phyloP scores from a whole-genome alignment of 202 grass and related monocot species.

The Cymbopogon flexuosus region DNA sequence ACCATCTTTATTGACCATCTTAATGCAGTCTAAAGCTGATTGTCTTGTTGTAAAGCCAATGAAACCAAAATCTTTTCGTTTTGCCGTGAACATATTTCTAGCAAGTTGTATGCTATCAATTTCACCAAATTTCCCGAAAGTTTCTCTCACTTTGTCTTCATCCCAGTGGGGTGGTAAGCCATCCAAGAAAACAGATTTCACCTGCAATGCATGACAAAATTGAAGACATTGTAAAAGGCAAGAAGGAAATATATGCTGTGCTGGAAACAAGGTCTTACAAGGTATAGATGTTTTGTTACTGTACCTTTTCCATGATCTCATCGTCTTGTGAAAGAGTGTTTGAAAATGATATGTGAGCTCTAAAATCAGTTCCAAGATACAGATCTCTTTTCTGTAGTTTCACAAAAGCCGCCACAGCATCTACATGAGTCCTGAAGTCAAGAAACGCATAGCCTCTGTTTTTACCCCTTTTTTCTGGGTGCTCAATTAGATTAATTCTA shows the following conservation, averaged over 20 bases:
- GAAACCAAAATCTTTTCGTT: slow-evolving; percentile 65
- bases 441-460: slow-evolving; percentile 70
- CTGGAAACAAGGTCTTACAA: slow-evolving; percentile 7
- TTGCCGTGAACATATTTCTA: slow-evolving; percentile 57
- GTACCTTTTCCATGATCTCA: slow-evolving; percentile 67
- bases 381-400: slow-evolving; percentile 53
- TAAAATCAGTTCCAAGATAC: slow-evolving; percentile 57
- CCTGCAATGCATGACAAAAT: slow-evolving; percentile 33
- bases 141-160: slow-evolving; percentile 52
- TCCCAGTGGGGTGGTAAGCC: slow-evolving; percentile 61
- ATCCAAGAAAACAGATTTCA: slow-evolving; percentile 69
- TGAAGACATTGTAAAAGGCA: neutral
- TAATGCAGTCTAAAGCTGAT: slow-evolving; percentile 56
- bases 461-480: slow-evolving; percentile 47
- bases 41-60: slow-evolving; percentile 56
- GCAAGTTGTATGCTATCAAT: slow-evolving; percentile 60
- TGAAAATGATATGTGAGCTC: slow-evolving; percentile 56
- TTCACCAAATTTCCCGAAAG: slow-evolving; percentile 61
- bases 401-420: slow-evolving; percentile 48
- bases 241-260: slow-evolving; percentile 8
- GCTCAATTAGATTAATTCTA: slow-evolving; percentile 57
- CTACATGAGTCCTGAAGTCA: slow-evolving; percentile 49
- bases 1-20: slow-evolving; percentile 49
- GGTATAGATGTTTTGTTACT: neutral
- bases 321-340: slow-evolving; percentile 54